These are phyloP conservation scores for Ganoderma meredithae DNA, from an alignment of 1,284 basidiomycete genomes.

Conservation along the genomic window DNA sequence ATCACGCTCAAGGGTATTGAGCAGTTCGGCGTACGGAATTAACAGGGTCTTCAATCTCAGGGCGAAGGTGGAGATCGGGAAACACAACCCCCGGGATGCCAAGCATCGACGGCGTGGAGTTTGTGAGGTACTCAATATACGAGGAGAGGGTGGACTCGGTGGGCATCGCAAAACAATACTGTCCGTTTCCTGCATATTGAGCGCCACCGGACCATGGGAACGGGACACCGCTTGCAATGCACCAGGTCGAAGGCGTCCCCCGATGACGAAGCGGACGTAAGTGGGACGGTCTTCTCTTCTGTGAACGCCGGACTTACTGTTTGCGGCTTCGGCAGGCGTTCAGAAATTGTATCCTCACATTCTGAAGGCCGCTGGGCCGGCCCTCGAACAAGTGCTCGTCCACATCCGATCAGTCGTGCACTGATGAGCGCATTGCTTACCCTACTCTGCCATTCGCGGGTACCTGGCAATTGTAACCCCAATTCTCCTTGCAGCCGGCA, in stretches of 20 bases:
- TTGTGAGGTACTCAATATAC: slow-evolving; percentile 41
- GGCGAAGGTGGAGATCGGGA: slow-evolving; percentile 45
- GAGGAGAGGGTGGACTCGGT: slow-evolving; percentile 43
- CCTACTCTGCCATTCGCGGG: background rate
- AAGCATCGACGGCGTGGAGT: slow-evolving; percentile 42
- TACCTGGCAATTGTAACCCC: background rate
- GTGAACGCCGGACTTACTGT: background rate
- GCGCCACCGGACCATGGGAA: slow-evolving; percentile 36
- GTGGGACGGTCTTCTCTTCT: slow-evolving; percentile 11
- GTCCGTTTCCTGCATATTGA: background rate
- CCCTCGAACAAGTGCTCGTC: slow-evolving; percentile 45
- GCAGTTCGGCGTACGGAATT: slow-evolving; percentile 46
- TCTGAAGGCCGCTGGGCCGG: slow-evolving; percentile 43
- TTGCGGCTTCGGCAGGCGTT: slow-evolving; percentile 42
- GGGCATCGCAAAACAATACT: slow-evolving; percentile 32
- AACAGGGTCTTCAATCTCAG: slow-evolving; percentile 52
- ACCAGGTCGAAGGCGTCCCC: slow-evolving; percentile 38
- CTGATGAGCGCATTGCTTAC: slow-evolving; percentile 31
- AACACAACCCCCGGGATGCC: slow-evolving; percentile 43
- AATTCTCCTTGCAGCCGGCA: slow-evolving; percentile 45
- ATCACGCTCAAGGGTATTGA: slow-evolving; percentile 47
- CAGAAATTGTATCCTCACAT: slow-evolving; percentile 44
- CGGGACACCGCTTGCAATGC: slow-evolving; percentile 23
- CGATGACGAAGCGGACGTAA: slow-evolving; percentile 40
- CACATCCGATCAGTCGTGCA: slow-evolving; percentile 52